Conservation (phyloP, 441 rosid genomes). For the Euphorbia celastroides region DNA sequence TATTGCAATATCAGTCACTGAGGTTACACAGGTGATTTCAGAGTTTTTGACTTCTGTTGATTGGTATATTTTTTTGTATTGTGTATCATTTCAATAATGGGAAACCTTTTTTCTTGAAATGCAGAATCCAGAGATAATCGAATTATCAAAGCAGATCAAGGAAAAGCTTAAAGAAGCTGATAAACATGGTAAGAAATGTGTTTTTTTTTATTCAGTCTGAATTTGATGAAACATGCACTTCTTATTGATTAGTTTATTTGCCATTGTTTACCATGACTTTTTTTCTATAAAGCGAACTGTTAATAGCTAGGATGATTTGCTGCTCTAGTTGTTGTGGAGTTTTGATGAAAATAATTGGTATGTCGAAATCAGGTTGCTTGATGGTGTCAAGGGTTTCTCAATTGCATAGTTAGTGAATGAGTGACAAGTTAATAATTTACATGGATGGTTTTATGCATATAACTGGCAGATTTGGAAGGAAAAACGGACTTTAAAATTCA, state of each 20-base stretch:
- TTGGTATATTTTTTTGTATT: background rate
- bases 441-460: background rate
- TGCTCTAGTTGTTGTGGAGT: background rate
- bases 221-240: background rate
- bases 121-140: slow-evolving; percentile 75
- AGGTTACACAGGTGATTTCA: slow-evolving; percentile 80
- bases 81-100: background rate
- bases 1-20: slow-evolving; percentile 90
- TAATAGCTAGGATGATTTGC: background rate
- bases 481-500: slow-evolving; percentile 89
- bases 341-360: background rate
- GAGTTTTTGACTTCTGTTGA: background rate
- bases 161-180: slow-evolving; percentile 95
- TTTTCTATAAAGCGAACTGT: background rate
- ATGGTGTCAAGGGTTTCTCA: slow-evolving; percentile 1
- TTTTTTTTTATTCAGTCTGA: background rate
- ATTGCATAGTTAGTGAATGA: background rate
- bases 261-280: background rate
- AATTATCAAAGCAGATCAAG: slow-evolving; percentile 82
- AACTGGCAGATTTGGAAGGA: slow-evolving; percentile 76
- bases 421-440: background rate
- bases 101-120: slow-evolving; percentile 11
- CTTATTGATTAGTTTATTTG: background rate
- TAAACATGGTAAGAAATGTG: slow-evolving; percentile 52
- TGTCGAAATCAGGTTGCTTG: background rate